Evolutionary conservation across 306 rosid species (phyloP).

Genomic region (Quercus variabilis): DNA sequence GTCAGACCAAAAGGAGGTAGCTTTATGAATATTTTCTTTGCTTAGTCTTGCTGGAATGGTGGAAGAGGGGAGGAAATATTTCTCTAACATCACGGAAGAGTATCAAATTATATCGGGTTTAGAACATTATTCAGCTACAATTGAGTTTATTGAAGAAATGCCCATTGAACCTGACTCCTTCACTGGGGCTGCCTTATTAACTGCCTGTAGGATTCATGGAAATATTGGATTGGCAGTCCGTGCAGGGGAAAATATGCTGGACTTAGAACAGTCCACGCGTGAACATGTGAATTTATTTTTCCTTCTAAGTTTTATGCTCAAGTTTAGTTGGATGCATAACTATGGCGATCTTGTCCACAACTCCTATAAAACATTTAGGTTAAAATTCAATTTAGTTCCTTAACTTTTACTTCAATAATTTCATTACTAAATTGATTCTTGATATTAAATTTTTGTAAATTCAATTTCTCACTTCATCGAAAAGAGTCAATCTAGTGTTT

Average conservation of each 20-base stretch:
- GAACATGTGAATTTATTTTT: too few relatives aligned
- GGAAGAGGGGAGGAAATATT: conserved; percentile 57
- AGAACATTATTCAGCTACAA: conserved; percentile 77
- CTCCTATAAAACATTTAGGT: too few relatives aligned
- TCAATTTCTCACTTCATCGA: too few relatives aligned
- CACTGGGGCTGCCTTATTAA: conserved; percentile 65
- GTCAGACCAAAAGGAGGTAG: conserved; percentile 73
- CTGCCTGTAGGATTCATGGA: conserved; percentile 70
- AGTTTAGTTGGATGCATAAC: too few relatives aligned
- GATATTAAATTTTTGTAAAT: too few relatives aligned
- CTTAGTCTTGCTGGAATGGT: conserved; percentile 71
- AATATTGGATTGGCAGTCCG: conserved; percentile 54
- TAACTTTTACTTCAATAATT: too few relatives aligned
- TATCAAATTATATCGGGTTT: conserved; percentile 52
- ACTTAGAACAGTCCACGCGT: conserved; percentile 37
- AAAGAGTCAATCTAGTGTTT: too few relatives aligned
- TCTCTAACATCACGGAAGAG: conserved; percentile 55
- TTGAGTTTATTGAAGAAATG: conserved; percentile 66
- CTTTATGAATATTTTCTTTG: conserved; percentile 56
- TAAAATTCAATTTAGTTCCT: too few relatives aligned
- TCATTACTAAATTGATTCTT: too few relatives aligned
- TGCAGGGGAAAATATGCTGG: conserved; percentile 61
- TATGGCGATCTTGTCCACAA: too few relatives aligned
- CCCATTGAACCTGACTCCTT: conserved; percentile 66
- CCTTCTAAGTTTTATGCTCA: too few relatives aligned